Base-by-base conservation (phyloP, 129 eudicot species). In the Calendula officinalis region DNA sequence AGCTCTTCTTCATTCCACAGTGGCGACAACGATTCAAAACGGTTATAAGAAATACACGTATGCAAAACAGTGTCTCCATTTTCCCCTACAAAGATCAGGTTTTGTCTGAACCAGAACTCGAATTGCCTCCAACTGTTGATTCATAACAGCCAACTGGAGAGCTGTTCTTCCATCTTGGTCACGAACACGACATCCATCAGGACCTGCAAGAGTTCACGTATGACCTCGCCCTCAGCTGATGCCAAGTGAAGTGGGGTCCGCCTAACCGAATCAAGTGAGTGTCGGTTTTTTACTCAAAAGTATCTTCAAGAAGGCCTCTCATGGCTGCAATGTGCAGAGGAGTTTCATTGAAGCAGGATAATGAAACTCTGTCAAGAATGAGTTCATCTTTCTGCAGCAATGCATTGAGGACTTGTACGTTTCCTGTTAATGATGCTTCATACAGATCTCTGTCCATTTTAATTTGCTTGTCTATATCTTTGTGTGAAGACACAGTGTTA, bases 221-320 rank as follows among this genome's bases (percentile, higher is more conserved):
- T 32, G 8, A 61, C 40, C 69, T 71, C 76, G 27, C 76, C 62
- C 15, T 36, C 66, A 3, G 67, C 60, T 0, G 60, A 57, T 15
- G 78, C 78, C 66, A 73, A 27, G 66, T 73, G 78, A 30, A 73
- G 78, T 0, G 72, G 36, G 8, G 78, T 63, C 22, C 66, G 57
- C 58, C 66, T 73, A 4, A 0, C 1, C 10, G 45, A 64, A 30
- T 66, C 71, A 32, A 54, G 71, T 10, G 59, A 73, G 78, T 38
- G 41, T 40, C 22, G 72, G 78, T 49, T 64, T 73, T 32, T 37
- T 22, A 9, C 6, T 8, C 35, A 65, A 41, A 36, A 73, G 53
- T 45, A 64, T 44, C 27, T 10, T 56, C 6, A 40, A 38, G 14
- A 64, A 56, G 72, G 52, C 78, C 78, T 64, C 56, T 46, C 43